Evolutionary conservation across 441 rosid species (phyloP).

Genomic region (Gossypium laxum): DNA sequence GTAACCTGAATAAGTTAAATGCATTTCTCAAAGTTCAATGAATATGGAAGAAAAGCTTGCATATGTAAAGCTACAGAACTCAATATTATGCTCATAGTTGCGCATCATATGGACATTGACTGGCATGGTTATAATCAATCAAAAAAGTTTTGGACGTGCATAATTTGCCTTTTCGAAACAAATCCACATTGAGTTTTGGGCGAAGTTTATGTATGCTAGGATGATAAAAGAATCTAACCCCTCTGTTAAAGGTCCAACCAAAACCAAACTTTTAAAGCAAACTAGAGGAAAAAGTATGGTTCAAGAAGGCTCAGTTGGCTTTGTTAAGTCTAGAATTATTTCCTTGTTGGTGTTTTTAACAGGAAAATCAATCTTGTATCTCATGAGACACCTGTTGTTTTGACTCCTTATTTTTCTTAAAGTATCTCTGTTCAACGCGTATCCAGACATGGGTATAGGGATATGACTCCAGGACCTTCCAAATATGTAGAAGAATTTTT

Average conservation of each 20-base stretch:
- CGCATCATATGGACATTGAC: not conserved
- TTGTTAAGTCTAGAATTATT: not conserved
- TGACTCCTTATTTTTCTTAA: not conserved
- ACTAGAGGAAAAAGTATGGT: not conserved
- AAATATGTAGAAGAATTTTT: not conserved
- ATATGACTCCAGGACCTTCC: not conserved
- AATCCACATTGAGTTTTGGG: not conserved
- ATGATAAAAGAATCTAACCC: not conserved
- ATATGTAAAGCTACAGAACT: slow-evolving; percentile 9
- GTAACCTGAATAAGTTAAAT: slow-evolving; percentile 33
- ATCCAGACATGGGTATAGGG: not conserved
- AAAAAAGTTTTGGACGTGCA: not conserved
- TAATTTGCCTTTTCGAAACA: not conserved
- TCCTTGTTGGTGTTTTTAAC: not conserved
- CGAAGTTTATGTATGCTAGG: not conserved
- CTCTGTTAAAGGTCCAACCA: not conserved
- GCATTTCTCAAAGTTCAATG: not conserved
- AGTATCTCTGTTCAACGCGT: not conserved
- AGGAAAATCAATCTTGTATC: not conserved
- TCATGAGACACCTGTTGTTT: not conserved
- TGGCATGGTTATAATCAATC: not conserved
- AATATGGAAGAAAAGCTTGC: not conserved
- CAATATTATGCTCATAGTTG: not conserved
- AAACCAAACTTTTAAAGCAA: not conserved
- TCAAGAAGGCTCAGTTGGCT: not conserved